These are phyloP conservation scores for Acer campestre DNA, from an alignment of 345 rosid species.

Conservation along the genomic window DNA sequence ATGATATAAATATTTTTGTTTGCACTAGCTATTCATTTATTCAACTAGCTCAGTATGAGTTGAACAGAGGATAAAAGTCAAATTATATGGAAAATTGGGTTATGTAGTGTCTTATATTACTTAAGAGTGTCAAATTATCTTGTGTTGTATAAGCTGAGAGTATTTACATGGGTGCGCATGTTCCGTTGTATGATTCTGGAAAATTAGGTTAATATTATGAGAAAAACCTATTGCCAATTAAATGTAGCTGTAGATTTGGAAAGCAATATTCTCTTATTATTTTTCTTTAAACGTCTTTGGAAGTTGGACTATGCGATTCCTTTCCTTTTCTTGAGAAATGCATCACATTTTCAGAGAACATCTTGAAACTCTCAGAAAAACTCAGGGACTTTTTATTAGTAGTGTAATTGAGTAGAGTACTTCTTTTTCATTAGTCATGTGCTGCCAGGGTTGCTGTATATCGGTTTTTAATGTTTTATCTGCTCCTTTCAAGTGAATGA, in stretches of 20 bases:
- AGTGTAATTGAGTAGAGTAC: neutral
- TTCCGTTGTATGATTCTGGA: neutral
- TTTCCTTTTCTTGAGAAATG: neutral
- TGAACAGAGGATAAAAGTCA: neutral
- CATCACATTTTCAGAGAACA: neutral
- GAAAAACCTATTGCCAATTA: neutral
- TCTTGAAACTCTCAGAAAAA: neutral
- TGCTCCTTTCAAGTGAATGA: neutral
- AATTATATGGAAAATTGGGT: neutral
- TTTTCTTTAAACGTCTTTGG: neutral
- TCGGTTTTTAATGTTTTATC: neutral
- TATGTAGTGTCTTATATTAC: neutral
- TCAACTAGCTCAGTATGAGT: neutral
- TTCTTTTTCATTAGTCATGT: neutral
- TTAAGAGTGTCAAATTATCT: neutral
- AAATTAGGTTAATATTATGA: neutral
- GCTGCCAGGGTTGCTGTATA: neutral
- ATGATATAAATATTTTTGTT: neutral
- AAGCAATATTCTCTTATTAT: neutral
- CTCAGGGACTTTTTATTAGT: neutral
- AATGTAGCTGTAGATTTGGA: neutral
- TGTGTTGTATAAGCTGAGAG: neutral
- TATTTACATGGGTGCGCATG: neutral
- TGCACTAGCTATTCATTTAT: neutral
- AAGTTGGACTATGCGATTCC: neutral